phyloP scores from a whole-genome alignment of 345 rosid species.

The Lumnitzera littorea region DNA sequence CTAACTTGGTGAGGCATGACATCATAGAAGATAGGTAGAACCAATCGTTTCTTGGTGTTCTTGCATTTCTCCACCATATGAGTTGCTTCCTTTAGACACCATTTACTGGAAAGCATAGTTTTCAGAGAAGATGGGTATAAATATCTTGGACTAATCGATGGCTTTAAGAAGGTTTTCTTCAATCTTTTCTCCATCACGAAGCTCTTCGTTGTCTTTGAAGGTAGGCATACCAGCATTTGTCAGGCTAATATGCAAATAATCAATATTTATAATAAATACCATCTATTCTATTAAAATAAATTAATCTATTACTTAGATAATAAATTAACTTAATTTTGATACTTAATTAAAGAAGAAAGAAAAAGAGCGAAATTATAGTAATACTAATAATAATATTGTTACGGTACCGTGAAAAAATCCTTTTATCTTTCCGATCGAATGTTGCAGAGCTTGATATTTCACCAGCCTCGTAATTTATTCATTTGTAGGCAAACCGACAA shows the following conservation, averaged over 20 bases:
- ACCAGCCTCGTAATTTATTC: too few relatives aligned
- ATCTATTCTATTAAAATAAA: too few relatives aligned
- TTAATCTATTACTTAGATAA: too few relatives aligned
- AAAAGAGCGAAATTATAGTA: too few relatives aligned
- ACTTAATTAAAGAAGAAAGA: too few relatives aligned
- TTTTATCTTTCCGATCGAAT: too few relatives aligned
- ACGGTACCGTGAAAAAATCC: too few relatives aligned
- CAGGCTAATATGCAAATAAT: neutral
- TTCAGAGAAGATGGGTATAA: slow-evolving; percentile 6
- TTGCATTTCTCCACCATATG: neutral
- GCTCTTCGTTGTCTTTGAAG: slow-evolving; percentile 2
- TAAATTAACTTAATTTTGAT: too few relatives aligned
- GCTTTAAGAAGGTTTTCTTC: neutral
- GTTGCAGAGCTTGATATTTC: too few relatives aligned
- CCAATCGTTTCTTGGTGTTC: neutral
- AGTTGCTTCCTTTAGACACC: neutral
- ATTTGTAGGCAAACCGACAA: too few relatives aligned
- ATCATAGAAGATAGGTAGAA: neutral
- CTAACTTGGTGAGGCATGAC: neutral
- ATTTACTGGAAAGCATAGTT: neutral
- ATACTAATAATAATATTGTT: too few relatives aligned
- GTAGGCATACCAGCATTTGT: neutral
- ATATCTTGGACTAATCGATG: neutral
- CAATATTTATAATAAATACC: neutral
- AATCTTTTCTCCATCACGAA: neutral